Percentiles rank a stretch among this genome's conserved stretches.
phyloP scores from a whole-genome alignment of 345 rosid genomes.

The Salix exigua region DNA sequence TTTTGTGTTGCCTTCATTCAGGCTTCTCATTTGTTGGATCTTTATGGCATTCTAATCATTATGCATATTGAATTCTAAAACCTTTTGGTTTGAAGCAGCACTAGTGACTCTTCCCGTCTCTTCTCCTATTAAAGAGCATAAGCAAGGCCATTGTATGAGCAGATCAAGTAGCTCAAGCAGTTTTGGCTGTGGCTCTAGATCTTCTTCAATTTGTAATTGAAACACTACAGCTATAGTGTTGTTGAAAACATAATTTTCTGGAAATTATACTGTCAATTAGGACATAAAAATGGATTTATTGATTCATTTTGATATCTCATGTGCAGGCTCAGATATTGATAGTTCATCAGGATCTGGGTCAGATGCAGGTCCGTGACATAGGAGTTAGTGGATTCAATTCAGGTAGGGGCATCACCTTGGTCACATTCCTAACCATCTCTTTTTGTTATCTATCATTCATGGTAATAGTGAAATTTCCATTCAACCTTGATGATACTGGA shows the following conservation, averaged over 20 bases:
- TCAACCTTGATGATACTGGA: neutral
- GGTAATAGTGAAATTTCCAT: neutral
- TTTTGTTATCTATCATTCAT: neutral
- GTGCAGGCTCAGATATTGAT: constrained; percentile 41
- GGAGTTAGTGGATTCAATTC: constrained; percentile 14
- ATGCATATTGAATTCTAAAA: neutral
- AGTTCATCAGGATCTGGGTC: constrained; percentile 38
- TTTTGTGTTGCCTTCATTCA: too few species aligned
- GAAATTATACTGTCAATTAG: neutral
- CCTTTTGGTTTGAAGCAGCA: constrained; percentile 17
- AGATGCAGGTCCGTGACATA: constrained; percentile 21
- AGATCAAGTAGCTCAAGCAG: constrained; percentile 46
- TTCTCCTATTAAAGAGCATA: constrained; percentile 29
- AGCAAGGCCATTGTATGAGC: constrained; percentile 28
- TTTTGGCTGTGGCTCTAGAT: constrained; percentile 43
- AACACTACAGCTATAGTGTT: neutral
- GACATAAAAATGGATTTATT: neutral
- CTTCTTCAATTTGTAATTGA: constrained; percentile 48
- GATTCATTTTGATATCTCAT: constrained; percentile 1
- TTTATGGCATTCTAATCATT: too few species aligned
- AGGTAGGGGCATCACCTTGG: constrained; percentile 24
- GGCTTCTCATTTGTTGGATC: too few species aligned
- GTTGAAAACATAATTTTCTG: neutral
- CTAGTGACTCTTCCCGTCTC: constrained; percentile 17
- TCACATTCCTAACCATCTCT: neutral